A percentile compares a stretch with the other conserved stretches of the same genome.
Conservation (phyloP, 129 eudicot species). For the Artemisia annua region DNA sequence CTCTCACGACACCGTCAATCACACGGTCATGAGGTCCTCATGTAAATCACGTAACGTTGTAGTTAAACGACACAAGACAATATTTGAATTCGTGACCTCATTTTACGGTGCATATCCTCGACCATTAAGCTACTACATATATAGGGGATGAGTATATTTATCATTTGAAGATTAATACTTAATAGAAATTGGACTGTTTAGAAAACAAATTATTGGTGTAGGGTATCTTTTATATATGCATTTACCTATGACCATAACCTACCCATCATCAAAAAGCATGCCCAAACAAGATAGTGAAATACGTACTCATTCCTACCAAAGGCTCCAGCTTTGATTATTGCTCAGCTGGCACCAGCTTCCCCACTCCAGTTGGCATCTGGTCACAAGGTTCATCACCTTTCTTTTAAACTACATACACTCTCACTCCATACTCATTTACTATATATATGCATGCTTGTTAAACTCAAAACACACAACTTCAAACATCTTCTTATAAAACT, state of each 20-base stretch:
- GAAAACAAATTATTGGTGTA: too few species aligned
- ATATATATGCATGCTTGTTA: conserved; percentile 40
- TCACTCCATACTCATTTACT: conserved; percentile 21
- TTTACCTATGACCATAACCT: conserved; percentile 20
- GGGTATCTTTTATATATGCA: not conserved
- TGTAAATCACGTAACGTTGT: too few species aligned
- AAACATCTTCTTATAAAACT: not conserved
- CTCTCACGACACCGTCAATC: too few species aligned
- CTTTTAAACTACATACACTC: conserved; percentile 31
- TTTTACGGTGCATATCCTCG: too few species aligned
- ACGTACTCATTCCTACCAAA: conserved; percentile 26
- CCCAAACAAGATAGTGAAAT: conserved; percentile 14
- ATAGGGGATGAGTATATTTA: too few species aligned
- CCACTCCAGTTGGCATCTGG: conserved; percentile 36
- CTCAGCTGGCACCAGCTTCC: conserved; percentile 61
- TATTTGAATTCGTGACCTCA: too few species aligned
- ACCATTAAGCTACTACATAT: too few species aligned
- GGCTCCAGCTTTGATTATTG: conserved; percentile 49
- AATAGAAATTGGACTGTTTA: too few species aligned
- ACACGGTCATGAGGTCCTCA: too few species aligned
- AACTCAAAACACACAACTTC: conserved; percentile 30
- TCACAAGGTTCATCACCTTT: conserved; percentile 33
- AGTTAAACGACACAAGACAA: too few species aligned
- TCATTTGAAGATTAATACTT: too few species aligned
- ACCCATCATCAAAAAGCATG: conserved; percentile 25